A percentile compares a stretch with the other conserved stretches of the same genome.
These are phyloP conservation scores for Kwoniella botswanensis DNA, from an alignment of 768 basidiomycete species.

Conservation along the genomic window DNA sequence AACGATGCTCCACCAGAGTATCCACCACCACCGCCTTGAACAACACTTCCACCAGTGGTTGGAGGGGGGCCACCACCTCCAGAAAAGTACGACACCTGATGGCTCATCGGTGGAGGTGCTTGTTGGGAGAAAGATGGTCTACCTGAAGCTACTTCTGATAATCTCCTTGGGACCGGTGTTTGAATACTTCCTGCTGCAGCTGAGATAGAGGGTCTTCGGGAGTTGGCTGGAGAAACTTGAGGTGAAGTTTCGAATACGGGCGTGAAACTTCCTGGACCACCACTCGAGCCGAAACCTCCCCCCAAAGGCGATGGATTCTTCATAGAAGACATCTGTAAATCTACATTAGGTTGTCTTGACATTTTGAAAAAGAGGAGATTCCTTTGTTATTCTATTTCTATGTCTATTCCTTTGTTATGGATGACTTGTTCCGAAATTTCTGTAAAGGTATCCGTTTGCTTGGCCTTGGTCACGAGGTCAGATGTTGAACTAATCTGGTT, in stretches of 20 bases:
- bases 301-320: conserved; percentile 18
- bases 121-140: conserved; percentile 16
- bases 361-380: conserved; percentile 9
- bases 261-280: conserved; percentile 10
- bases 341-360: conserved; percentile 16
- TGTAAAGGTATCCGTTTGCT: neutral
- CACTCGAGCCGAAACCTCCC: neutral
- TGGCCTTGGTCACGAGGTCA: conserved; percentile 9
- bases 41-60: neutral
- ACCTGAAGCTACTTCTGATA: conserved; percentile 19
- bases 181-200: conserved; percentile 1
- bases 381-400: conserved; percentile 8
- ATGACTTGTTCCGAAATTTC: neutral
- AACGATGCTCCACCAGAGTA: conserved; percentile 16
- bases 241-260: conserved; percentile 31
- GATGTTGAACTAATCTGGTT: too few relatives aligned
- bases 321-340: conserved; percentile 26
- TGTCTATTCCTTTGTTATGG: neutral
- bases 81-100: conserved; percentile 5
- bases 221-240: conserved; percentile 18
- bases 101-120: conserved; percentile 3
- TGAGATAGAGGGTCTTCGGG: conserved; percentile 25
- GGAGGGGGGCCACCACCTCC: conserved; percentile 7
- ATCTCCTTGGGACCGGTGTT: conserved; percentile 13
- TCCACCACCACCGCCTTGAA: neutral